These are phyloP conservation scores for Fusarium sp. DNA, from an alignment of 2,329 filamentous ascomycete species.

Conservation along the genomic window DNA sequence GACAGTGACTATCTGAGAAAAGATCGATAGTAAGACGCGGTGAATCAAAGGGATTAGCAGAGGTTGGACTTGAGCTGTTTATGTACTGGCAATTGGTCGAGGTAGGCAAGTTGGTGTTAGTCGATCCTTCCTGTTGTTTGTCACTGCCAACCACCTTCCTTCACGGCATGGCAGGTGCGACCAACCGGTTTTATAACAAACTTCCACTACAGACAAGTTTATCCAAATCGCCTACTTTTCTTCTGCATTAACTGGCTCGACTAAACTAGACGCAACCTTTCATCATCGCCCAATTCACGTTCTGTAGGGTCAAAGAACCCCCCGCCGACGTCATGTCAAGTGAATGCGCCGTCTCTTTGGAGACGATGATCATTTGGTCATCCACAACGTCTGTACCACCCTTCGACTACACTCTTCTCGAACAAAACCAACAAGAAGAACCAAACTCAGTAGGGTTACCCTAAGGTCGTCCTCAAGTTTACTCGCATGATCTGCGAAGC, in stretches of 20 bases:
- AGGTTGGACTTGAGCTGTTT: conserved; percentile 23
- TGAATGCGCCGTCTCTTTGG: neutral
- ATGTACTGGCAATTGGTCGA: neutral
- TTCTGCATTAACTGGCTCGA: conserved; percentile 4
- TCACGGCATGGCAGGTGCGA: conserved; percentile 5
- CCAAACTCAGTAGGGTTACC: neutral
- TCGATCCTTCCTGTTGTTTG: conserved; percentile 1
- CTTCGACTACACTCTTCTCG: neutral
- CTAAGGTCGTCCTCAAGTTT: neutral
- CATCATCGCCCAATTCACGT: conserved; percentile 8
- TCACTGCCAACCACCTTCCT: conserved; percentile 34
- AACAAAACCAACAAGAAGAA: neutral
- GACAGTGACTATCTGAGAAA: conserved; percentile 16
- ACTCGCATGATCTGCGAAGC: conserved; percentile 17
- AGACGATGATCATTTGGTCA: conserved; percentile 4
- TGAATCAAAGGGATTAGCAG: conserved; percentile 19
- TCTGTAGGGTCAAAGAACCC: neutral
- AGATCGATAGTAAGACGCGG: conserved; percentile 2
- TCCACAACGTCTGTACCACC: neutral
- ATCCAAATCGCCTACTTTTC: neutral
- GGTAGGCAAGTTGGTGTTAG: neutral
- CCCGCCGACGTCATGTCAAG: conserved; percentile 34
- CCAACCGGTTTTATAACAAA: conserved; percentile 42
- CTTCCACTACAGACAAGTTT: conserved; percentile 24
- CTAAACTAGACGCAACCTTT: conserved; percentile 8